phyloP scores from a whole-genome alignment of 441 rosid genomes.

The Omphalea diandra region DNA sequence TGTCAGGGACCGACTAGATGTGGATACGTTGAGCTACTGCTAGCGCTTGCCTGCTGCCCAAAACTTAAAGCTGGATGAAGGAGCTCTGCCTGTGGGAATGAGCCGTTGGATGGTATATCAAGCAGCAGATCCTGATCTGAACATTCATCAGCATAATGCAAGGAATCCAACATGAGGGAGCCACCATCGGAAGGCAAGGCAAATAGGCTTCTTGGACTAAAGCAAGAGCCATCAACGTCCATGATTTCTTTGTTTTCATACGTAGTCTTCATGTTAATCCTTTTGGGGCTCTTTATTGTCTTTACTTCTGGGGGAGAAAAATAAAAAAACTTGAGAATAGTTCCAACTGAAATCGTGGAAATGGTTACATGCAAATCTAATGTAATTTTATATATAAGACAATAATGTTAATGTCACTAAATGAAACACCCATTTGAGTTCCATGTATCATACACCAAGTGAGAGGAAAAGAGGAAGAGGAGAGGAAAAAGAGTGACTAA shows the following conservation, averaged over 20 bases:
- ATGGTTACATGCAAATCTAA: background rate
- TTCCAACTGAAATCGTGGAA: conserved; percentile 13
- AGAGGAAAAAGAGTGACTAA: too few species aligned
- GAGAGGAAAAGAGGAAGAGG: background rate
- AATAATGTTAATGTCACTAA: background rate
- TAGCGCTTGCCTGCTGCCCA: conserved; percentile 56
- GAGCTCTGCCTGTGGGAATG: conserved; percentile 92
- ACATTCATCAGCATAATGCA: conserved; percentile 51
- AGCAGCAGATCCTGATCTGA: conserved; percentile 80
- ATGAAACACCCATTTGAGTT: background rate
- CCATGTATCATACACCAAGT: background rate
- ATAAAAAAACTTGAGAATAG: conserved; percentile 6
- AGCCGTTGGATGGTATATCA: conserved; percentile 77
- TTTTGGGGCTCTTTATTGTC: conserved; percentile 69
- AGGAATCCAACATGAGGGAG: conserved; percentile 57
- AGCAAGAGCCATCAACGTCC: conserved; percentile 67
- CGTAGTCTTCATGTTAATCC: conserved; percentile 47
- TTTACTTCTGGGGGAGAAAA: conserved; percentile 46
- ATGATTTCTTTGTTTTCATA: conserved; percentile 54
- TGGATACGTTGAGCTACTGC: conserved; percentile 52
- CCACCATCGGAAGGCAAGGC: conserved; percentile 67
- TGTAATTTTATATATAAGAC: background rate
- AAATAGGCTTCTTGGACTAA: conserved; percentile 76
- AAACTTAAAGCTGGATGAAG: conserved; percentile 50
- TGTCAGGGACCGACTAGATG: conserved; percentile 37